Percentiles rank a stretch among this genome's conserved stretches.
phyloP scores from a whole-genome alignment of 768 basidiomycete species.

The Crucibulum laeve region DNA sequence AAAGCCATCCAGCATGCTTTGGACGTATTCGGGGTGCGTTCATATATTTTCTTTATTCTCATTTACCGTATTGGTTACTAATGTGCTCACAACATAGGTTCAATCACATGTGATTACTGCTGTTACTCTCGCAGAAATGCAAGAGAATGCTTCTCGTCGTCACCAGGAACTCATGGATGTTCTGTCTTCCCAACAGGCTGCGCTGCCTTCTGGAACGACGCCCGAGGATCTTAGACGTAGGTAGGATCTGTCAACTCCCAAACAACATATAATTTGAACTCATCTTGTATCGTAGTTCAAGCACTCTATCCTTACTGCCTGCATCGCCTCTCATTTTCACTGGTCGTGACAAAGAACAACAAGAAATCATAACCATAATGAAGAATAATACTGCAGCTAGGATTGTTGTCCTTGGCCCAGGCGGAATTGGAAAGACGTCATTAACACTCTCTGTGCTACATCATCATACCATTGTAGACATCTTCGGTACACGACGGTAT shows the following conservation, averaged over 20 bases:
- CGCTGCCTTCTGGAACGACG: background rate
- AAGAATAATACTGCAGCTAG: background rate
- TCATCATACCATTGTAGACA: background rate
- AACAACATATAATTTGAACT: background rate
- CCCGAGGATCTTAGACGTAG: background rate
- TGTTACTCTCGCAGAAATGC: background rate
- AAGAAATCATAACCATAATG: background rate
- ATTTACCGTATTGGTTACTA: background rate
- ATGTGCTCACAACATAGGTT: too few relatives aligned
- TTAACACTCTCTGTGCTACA: background rate
- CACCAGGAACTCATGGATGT: background rate
- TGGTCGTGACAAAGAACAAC: background rate
- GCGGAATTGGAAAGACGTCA: background rate
- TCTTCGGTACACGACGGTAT: background rate
- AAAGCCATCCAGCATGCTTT: background rate
- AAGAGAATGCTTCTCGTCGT: background rate
- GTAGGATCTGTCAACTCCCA: too few relatives aligned
- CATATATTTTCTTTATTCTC: background rate
- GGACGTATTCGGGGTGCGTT: background rate
- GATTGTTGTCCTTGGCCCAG: background rate
- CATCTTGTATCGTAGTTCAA: background rate
- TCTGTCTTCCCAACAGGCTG: background rate
- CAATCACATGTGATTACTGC: background rate
- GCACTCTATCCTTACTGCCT: background rate
- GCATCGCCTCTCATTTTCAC: background rate